Conservation (phyloP, 75 land plant genomes). For the Isoetes taiwanensis region DNA sequence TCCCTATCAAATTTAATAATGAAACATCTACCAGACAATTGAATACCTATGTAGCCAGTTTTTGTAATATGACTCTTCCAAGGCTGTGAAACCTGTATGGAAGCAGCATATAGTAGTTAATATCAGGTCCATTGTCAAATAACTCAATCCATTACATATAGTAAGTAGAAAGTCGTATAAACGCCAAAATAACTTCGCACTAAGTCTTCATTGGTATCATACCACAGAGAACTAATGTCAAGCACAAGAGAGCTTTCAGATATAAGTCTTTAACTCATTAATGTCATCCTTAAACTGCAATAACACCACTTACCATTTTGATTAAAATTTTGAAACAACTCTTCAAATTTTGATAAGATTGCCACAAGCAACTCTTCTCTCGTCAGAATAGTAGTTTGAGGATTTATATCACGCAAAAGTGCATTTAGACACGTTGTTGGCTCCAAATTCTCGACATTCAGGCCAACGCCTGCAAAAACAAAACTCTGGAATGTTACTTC, state of each 20-base stretch:
- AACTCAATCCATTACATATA: neutral
- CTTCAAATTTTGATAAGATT: constrained; percentile 69
- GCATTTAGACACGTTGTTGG: constrained; percentile 84
- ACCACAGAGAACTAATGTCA: neutral
- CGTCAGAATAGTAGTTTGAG: constrained; percentile 13
- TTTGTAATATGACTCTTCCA: constrained; percentile 59
- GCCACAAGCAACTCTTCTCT: constrained; percentile 63
- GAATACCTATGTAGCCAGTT: constrained; percentile 86
- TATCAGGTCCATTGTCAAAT: neutral
- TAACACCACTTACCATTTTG: constrained; percentile 36
- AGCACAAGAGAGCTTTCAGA: neutral
- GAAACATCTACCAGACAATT: no score
- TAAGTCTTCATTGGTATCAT: neutral
- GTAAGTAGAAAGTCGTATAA: neutral
- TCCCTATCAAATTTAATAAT: no score
- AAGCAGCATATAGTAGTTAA: neutral
- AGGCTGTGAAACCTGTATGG: constrained; percentile 53
- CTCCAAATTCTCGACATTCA: constrained; percentile 68
- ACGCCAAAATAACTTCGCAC: no score
- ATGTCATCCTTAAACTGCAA: neutral
- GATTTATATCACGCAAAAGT: constrained; percentile 23
- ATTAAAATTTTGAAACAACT: constrained; percentile 34
- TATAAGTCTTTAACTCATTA: neutral
- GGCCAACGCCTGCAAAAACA: constrained; percentile 84
- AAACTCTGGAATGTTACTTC: no score